A percentile compares a stretch with the other conserved stretches of the same genome.
Conservation (phyloP, 2,329 filamentous ascomycete species). For the Lachnellula hyalina region DNA sequence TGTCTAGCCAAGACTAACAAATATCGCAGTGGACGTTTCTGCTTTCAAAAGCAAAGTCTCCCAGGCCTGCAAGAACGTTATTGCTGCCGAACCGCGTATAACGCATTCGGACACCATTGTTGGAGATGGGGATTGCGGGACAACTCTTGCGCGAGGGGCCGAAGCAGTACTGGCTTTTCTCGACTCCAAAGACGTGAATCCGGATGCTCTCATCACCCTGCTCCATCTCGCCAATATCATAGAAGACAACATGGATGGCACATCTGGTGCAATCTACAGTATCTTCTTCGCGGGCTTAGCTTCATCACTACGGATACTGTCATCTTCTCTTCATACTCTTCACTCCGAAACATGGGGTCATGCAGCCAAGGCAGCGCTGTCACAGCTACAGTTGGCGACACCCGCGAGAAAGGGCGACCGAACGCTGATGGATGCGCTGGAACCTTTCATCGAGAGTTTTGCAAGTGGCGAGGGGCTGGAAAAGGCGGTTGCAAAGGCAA, state of each 20-base stretch:
- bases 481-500: slow-evolving; percentile 42
- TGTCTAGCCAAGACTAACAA: too few relatives aligned
- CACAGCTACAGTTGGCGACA: slow-evolving; percentile 26
- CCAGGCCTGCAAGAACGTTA: slow-evolving; percentile 18
- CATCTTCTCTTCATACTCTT: slow-evolving; percentile 18
- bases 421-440: slow-evolving; percentile 30
- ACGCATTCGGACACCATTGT: slow-evolving; percentile 44
- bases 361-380: slow-evolving; percentile 19
- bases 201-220: slow-evolving; percentile 17
- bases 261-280: slow-evolving; percentile 30
- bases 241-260: slow-evolving; percentile 30
- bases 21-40: too few relatives aligned
- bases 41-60: too few relatives aligned
- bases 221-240: slow-evolving; percentile 25
- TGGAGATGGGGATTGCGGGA: slow-evolving; percentile 32
- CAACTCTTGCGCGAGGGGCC: slow-evolving; percentile 27
- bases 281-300: slow-evolving; percentile 19
- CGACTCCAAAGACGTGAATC: slow-evolving; percentile 10
- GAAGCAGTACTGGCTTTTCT: slow-evolving; percentile 29
- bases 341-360: slow-evolving; percentile 10
- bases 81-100: slow-evolving; percentile 43
- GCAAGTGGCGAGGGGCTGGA: slow-evolving; percentile 38
- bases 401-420: slow-evolving; percentile 28
- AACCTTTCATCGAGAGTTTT: slow-evolving; percentile 29
- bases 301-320: slow-evolving; percentile 5